Conservation (phyloP, 129 eudicot species). For the Smallanthus sonchifolius region DNA sequence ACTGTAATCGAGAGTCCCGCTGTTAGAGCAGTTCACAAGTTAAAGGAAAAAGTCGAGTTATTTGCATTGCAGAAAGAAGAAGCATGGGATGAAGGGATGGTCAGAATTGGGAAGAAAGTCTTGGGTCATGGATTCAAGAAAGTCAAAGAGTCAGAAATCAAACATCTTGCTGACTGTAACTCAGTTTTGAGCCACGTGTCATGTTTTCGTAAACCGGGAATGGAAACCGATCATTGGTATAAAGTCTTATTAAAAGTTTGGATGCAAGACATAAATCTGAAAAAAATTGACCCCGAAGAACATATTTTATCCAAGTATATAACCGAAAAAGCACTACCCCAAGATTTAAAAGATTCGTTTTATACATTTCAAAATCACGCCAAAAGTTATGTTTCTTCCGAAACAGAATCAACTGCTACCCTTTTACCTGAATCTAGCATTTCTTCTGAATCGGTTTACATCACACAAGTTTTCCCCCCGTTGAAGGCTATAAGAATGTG, state of each 20-base stretch:
- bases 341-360: slow-evolving; percentile 67
- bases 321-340: slow-evolving; percentile 79
- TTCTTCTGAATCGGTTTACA: slow-evolving; percentile 23
- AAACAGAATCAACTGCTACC: slow-evolving; percentile 54
- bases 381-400: slow-evolving; percentile 58
- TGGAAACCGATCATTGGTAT: slow-evolving; percentile 98
- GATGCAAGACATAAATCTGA: slow-evolving; percentile 61
- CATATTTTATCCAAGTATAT: slow-evolving; percentile 54
- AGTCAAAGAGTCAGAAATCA: slow-evolving; percentile 94
- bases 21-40: slow-evolving; percentile 71
- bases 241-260: slow-evolving; percentile 68
- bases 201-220: slow-evolving; percentile 68
- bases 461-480: slow-evolving; percentile 55
- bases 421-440: slow-evolving; percentile 42
- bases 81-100: slow-evolving; percentile 64
- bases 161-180: slow-evolving; percentile 55
- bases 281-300: slow-evolving; percentile 45
- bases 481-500: slow-evolving; percentile 55
- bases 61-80: slow-evolving; percentile 79
- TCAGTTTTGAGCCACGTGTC: slow-evolving; percentile 65
- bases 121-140: slow-evolving; percentile 84
- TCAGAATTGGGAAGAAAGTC: slow-evolving; percentile 78
- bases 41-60: slow-evolving; percentile 72
- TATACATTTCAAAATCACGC: slow-evolving; percentile 65
- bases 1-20: slow-evolving; percentile 49